Evolutionary conservation across 2,329 filamentous ascomycete species (phyloP), one percentile per base, ranked within the genome.

Genomic region (Nothophaeocryptopus gaeumannii): DNA sequence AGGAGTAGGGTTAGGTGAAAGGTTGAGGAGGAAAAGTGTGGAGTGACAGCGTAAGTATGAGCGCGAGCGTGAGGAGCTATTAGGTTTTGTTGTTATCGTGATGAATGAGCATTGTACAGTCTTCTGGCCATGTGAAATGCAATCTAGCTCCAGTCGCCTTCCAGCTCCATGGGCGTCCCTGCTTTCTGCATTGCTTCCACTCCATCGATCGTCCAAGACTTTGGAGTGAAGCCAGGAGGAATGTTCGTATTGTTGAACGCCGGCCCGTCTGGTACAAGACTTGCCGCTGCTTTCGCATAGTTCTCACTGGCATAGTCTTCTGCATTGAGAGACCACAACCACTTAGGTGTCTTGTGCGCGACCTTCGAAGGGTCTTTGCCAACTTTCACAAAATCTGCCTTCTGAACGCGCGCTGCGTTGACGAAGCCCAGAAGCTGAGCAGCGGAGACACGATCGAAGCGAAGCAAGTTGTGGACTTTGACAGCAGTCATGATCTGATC

Each of bases 391-490:
- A 53, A 43, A 35, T 62, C 56, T 4, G 52, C 48, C 44, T 61
- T 58, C 20, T 61, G 59, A 11, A 59, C 48, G 32, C 55, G 48
- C 30, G 58, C 51, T 1, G 51, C 48, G 39, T 62, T 63, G 12
- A 50, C 51, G 41, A 61, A 63, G 13, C 58, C 60, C 0, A 61
- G 49, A 2, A 60, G 47, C 26, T 63, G 60, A 8, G 48, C 41
- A 38, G 50, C 58, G 3, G 60, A 54, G 15, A 56, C 60, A 3
- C 60, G 57, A 9, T 57, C 56, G 14, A 50, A 49, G 26, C 61
- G 51, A 1, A 71, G 51, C 13, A 68, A 62, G 29, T 67, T 67
- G 51, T 71, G 68, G 5, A 66, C 67, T 14, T 55, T 50, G 36
- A 61, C 57, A 2, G 59, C 58, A 11, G 41, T 44, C 2, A 68